phyloP scores from a whole-genome alignment of 2,329 filamentous ascomycete genomes.

The Talaromyces sp. region DNA sequence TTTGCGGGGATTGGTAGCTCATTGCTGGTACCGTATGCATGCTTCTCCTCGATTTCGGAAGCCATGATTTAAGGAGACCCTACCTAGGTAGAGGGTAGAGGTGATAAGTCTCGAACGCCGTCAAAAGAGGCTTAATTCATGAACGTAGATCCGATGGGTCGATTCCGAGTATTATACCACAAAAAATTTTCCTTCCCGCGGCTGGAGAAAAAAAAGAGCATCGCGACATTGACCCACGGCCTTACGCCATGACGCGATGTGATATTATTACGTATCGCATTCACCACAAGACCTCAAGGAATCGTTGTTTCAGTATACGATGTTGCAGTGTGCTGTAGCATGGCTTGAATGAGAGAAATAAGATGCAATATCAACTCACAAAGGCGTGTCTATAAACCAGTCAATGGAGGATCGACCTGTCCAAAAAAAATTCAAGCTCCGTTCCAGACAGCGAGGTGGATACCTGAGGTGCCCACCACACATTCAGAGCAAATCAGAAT shows the following conservation, averaged over 20 bases:
- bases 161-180: not conserved
- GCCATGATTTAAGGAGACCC: not conserved
- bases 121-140: not conserved
- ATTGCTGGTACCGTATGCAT: not conserved
- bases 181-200: not conserved
- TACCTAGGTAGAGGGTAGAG: too few relatives aligned
- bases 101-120: not conserved
- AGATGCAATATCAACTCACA: not conserved
- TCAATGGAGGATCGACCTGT: not conserved
- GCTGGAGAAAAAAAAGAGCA: not conserved
- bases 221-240: not conserved
- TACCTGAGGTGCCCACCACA: not conserved
- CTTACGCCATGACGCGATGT: slow-evolving; percentile 3
- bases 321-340: not conserved
- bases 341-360: not conserved
- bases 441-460: not conserved
- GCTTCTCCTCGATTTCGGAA: slow-evolving; percentile 5
- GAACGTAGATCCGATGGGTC: not conserved
- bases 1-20: slow-evolving; percentile 15
- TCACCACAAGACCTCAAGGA: not conserved
- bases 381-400: not conserved
- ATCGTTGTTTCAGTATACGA: not conserved
- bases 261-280: not conserved
- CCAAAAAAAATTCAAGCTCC: not conserved
- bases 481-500: not conserved